phyloP scores from a whole-genome alignment of 106 monocot genomes.

The Narthecium ossifragum region DNA sequence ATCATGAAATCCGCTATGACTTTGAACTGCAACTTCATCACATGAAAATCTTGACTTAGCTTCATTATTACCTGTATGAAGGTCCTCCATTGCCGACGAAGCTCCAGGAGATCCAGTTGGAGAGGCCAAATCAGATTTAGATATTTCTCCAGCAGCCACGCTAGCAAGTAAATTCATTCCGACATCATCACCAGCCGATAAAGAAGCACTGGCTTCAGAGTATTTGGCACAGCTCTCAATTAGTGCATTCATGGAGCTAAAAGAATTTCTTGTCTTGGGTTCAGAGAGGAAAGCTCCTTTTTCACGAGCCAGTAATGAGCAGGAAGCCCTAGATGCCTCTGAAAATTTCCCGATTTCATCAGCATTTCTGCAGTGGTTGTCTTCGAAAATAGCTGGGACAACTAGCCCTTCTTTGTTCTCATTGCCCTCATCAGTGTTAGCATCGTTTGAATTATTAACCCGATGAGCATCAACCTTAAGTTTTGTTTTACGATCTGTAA shows the following conservation, averaged over 20 bases:
- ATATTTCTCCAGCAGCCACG: slow-evolving; percentile 79
- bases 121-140: slow-evolving; percentile 45
- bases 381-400: slow-evolving; percentile 15
- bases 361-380: slow-evolving; percentile 10
- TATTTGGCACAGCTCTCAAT: slow-evolving; percentile 67
- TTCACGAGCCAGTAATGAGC: slow-evolving; percentile 33
- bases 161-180: slow-evolving; percentile 79
- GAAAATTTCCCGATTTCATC: slow-evolving; percentile 22
- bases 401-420: slow-evolving; percentile 31
- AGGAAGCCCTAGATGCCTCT: slow-evolving; percentile 9
- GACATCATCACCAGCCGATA: slow-evolving; percentile 56
- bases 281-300: slow-evolving; percentile 25
- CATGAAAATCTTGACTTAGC: slow-evolving; percentile 26
- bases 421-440: slow-evolving; percentile 22
- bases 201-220: slow-evolving; percentile 40
- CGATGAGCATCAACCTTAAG: slow-evolving; percentile 19
- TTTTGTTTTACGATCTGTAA: slow-evolving; percentile 38
- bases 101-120: slow-evolving; percentile 33
- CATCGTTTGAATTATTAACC: slow-evolving; percentile 14
- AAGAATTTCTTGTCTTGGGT: slow-evolving; percentile 32
- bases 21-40: slow-evolving; percentile 12
- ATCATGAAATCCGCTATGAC: slow-evolving; percentile 14
- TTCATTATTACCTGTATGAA: slow-evolving; percentile 20
- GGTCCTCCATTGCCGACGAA: slow-evolving; percentile 25
- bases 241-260: slow-evolving; percentile 66